Evolutionary conservation across 768 basidiomycete species (phyloP), one percentile per base, ranked within the genome.

Genomic region (Neoboletus magnificus): DNA sequence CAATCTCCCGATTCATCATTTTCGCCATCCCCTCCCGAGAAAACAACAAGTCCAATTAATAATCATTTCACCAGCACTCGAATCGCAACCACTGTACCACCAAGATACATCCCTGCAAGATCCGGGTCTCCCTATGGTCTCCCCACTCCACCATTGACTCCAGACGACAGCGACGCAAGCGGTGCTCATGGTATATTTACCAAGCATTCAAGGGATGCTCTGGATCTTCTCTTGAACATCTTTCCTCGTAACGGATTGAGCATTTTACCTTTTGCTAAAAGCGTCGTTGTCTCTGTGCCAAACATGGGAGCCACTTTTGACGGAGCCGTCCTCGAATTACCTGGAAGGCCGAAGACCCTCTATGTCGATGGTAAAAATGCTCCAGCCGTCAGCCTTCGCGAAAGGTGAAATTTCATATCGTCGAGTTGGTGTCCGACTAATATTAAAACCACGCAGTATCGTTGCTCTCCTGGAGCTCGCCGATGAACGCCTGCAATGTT

Each of bases 331-430:
- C 80, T 93, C 55, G 83, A 87, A 50, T 71, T 91, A 20, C 89
- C 88, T 25, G 83, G 81, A 48, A 77, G 80, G 59, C 73, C 83
- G 41, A 90, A 83, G 76, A 91, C 89, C 12, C 77, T 95, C 22
- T 95, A 91, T 64, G 87, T 94, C 42, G 86, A 91, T 66, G 88
- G 89, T 59, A 90, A 92, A 76, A 87, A 83, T 61, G 88, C 90
- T 32, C 83, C 87, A 54, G 79, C 82, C 27, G 86, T 93, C 64
- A 87, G 83, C 68, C 76, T 94, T 42, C 81, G 91, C 60, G 91
- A 93, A 78, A 91, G 91, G 90, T 91, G 62, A 40, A 72, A 67
- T 37, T 18, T 32, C 10, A 46, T 54, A 54, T 15, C 46, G 15
- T 47, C 51, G 52, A 47, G 25, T 39, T 25, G 35, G 58, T 49